Conservation (phyloP, 1,284 basidiomycete species). For the Sphaerobolus stellatus region DNA sequence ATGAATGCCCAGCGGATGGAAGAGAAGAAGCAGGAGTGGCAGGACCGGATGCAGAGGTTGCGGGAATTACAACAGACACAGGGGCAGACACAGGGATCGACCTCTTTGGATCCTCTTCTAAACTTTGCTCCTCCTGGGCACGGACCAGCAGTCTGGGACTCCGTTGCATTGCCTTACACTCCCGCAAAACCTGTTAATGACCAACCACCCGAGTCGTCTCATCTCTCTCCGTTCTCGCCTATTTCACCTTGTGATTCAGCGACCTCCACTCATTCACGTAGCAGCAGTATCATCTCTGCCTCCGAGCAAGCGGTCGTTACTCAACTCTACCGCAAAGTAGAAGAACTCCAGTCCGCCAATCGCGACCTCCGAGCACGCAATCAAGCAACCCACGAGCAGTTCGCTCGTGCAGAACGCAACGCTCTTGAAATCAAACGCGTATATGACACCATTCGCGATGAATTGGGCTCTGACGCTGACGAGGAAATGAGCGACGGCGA, state of each 20-base stretch:
- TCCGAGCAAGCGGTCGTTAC: conserved; percentile 59
- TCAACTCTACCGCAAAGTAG: conserved; percentile 74
- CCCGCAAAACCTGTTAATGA: background rate
- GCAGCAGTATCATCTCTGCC: conserved; percentile 14
- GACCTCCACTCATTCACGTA: conserved; percentile 1
- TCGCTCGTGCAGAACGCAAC: conserved; percentile 69
- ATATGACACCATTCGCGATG: conserved; percentile 59
- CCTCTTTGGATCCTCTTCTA: conserved; percentile 33
- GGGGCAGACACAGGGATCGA: conserved; percentile 30
- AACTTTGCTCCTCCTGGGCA: conserved; percentile 64
- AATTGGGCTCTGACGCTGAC: conserved; percentile 11
- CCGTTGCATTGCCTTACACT: background rate
- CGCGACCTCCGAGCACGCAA: conserved; percentile 68
- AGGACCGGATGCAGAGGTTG: conserved; percentile 49
- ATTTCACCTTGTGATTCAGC: background rate
- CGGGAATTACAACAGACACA: conserved; percentile 37
- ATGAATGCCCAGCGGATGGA: conserved; percentile 41
- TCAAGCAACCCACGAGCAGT: conserved; percentile 53
- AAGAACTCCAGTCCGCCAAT: conserved; percentile 77
- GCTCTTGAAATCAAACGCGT: conserved; percentile 65
- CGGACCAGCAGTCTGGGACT: background rate
- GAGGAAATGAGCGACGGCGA: background rate
- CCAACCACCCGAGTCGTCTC: background rate
- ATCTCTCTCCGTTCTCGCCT: background rate
- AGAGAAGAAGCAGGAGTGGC: conserved; percentile 53